Percentiles rank a stretch among this genome's conserved stretches.
Conservation (phyloP, 2,329 filamentous ascomycete genomes). For the Beauveria caledonica region DNA sequence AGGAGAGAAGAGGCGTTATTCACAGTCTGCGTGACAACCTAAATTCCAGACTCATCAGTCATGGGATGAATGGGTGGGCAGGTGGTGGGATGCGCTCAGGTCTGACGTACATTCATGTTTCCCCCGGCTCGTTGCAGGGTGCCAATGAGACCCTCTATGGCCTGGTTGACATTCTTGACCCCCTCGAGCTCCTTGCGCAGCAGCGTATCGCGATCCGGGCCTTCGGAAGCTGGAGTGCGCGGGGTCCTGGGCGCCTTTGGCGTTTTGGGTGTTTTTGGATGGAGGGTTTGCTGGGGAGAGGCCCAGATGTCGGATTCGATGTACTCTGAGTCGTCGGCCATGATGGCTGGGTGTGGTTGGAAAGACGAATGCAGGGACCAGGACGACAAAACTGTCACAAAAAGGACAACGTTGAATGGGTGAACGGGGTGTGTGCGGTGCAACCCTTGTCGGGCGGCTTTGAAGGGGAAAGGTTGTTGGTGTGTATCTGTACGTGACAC, state of each 20-base stretch:
- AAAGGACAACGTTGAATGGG: not conserved
- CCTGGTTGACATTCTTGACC: slow-evolving; percentile 77
- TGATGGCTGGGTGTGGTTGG: slow-evolving; percentile 17
- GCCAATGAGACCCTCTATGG: slow-evolving; percentile 70
- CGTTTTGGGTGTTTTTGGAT: slow-evolving; percentile 29
- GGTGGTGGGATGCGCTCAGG: not conserved
- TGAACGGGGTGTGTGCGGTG: not conserved
- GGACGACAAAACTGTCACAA: not conserved
- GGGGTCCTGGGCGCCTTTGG: slow-evolving; percentile 42
- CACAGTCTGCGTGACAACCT: slow-evolving; percentile 78
- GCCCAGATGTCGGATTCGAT: slow-evolving; percentile 42
- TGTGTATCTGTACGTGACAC: not conserved
- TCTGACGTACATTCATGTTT: slow-evolving; percentile 62
- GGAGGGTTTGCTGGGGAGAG: slow-evolving; percentile 31
- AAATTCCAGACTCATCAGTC: slow-evolving; percentile 10
- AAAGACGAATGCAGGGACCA: not conserved
- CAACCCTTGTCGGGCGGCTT: not conserved
- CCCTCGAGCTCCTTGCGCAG: slow-evolving; percentile 74
- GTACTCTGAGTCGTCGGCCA: slow-evolving; percentile 37
- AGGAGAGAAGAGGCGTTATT: slow-evolving; percentile 80
- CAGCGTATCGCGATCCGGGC: slow-evolving; percentile 60
- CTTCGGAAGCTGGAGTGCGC: slow-evolving; percentile 37
- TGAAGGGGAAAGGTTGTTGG: not conserved
- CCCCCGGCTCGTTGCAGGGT: slow-evolving; percentile 63
- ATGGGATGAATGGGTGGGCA: not conserved